Evolutionary conservation across 441 rosid genomes (phyloP).

Genomic region (Brassica balearica): DNA sequence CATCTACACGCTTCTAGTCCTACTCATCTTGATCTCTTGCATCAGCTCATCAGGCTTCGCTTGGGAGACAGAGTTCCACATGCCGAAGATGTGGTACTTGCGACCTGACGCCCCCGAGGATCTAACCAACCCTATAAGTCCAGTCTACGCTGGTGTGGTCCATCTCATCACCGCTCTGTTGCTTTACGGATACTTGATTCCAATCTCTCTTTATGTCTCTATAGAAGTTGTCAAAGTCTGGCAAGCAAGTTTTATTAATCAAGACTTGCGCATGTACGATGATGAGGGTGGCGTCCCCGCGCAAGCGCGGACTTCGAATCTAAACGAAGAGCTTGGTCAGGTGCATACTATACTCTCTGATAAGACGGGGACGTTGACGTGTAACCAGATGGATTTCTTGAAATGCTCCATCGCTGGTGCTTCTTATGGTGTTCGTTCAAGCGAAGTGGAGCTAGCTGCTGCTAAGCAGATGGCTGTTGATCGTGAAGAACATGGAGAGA

Average conservation of each 20-base stretch:
- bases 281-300: constrained; percentile 83
- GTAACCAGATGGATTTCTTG: constrained; percentile 95
- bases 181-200: constrained; percentile 88
- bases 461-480: constrained; percentile 81
- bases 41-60: constrained; percentile 85
- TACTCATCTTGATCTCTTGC: constrained; percentile 69
- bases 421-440: constrained; percentile 70
- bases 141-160: constrained; percentile 62
- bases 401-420: constrained; percentile 89
- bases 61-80: constrained; percentile 66
- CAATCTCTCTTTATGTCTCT: constrained; percentile 90
- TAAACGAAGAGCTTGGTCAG: constrained; percentile 93
- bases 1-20: constrained; percentile 74
- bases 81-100: constrained; percentile 83
- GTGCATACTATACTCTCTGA: constrained; percentile 91
- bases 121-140: constrained; percentile 61
- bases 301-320: constrained; percentile 85
- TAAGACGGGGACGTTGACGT: constrained; percentile 92
- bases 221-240: constrained; percentile 90
- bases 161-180: constrained; percentile 86
- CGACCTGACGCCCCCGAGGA: constrained; percentile 52
- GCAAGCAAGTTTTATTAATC: constrained; percentile 86
- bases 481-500: constrained; percentile 60
- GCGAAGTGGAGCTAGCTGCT: constrained; percentile 90
- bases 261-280: constrained; percentile 81